phyloP scores from a whole-genome alignment of 106 monocot species.

The Agapanthus africanus region DNA sequence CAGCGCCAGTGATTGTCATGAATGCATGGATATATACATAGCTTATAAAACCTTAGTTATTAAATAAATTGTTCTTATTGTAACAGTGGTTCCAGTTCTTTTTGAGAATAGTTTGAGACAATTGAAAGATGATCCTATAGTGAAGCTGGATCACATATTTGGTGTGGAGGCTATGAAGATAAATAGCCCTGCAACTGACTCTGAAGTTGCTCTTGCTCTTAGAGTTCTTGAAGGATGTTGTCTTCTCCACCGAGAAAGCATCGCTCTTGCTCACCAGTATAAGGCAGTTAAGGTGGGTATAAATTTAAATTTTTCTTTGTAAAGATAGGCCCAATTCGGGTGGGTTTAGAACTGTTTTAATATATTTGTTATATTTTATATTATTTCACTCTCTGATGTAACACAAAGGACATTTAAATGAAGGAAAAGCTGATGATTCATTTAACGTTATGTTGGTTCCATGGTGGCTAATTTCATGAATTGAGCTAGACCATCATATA shows the following conservation, averaged over 20 bases:
- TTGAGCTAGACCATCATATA: not conserved
- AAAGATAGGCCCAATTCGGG: not conserved
- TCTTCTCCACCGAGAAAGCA: conserved; percentile 64
- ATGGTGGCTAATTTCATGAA: not conserved
- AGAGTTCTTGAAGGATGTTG: conserved; percentile 97
- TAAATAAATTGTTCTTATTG: conserved; percentile 8
- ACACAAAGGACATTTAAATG: not conserved
- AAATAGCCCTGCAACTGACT: conserved; percentile 68
- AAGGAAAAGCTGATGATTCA: not conserved
- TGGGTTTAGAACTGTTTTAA: not conserved
- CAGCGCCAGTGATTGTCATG: too few species aligned
- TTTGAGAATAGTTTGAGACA: conserved; percentile 68
- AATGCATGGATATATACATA: too few species aligned
- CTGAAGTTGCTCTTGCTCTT: conserved; percentile 88
- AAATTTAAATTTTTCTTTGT: not conserved
- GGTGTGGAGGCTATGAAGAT: conserved; percentile 84
- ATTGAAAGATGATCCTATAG: conserved; percentile 45
- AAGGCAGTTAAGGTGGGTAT: conserved; percentile 67
- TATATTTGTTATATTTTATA: not conserved
- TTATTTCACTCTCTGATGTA: not conserved
- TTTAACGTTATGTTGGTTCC: not conserved
- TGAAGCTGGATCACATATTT: conserved; percentile 66
- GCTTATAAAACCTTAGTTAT: too few species aligned
- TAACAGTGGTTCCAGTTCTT: conserved; percentile 89
- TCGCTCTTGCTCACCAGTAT: conserved; percentile 53